Base-by-base conservation (phyloP, 345 rosid species). In the Aquilaria malaccensis region DNA sequence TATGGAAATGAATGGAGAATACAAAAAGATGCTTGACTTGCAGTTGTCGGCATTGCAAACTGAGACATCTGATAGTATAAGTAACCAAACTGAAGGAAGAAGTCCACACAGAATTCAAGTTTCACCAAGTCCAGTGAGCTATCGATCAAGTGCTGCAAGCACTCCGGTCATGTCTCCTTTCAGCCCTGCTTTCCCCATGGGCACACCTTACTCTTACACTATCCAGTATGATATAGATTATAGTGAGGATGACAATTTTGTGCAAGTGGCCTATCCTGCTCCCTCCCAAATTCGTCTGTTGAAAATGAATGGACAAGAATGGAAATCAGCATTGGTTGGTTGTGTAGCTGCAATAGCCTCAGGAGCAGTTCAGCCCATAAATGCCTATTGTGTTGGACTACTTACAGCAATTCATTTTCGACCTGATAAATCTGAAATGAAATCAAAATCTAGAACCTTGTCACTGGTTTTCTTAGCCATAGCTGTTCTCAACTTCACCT, bases 381-480 rank as follows among this genome's bases (percentile, higher is more conserved):
- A 83, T 66, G 92, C 92, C 10, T 85, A 79, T 66, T 79, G 79
- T 54, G 86, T 81, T 0, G 92, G 88, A 53, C 74, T 76, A n/a
- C 79, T 85, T 11, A 71, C 83, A 70, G 68, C 81, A 30, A 81
- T 76, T 56, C 81, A 81, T 74, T 85, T 83, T 58, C 65, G 62
- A 50, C 49, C 65, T 1, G 72, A 81, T 47, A 73, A 76, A 50
- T 64, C 76, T 6, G 82, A 59, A 60, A 74, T 78, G 64, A 81
- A 71, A 69, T 76, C 74, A 14, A 70, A 74, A 61, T 74, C 84
- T 4, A 74, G 72, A 51, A 79, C 59, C 52, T 74, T 79, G 74
- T 79, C 86, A 46, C 13, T 74, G 13, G 63, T 81, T 64, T 81
- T 85, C 77, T 37, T 85, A 53, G 88, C 80, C 49, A 61, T 85